Evolutionary conservation across 345 rosid species (phyloP), one percentile per base, ranked within the genome.

Genomic region (Citrus sp.): DNA sequence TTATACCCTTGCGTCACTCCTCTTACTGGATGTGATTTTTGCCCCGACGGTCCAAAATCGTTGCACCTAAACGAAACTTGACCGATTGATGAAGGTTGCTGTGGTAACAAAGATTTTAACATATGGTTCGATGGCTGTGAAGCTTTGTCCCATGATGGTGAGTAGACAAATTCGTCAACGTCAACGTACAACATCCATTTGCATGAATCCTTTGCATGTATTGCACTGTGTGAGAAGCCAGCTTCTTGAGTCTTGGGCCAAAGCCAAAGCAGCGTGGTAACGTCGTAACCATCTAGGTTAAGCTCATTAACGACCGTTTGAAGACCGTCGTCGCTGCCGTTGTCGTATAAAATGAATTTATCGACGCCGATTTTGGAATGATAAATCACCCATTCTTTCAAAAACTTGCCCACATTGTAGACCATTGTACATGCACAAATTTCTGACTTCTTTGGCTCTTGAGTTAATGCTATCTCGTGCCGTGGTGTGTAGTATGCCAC

Each of bases 241-340:
- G 96, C 96, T 67, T 95, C 99, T 67, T 95, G 99, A 0, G 97
- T 89, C 80, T 95, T 95, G 3, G 93, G 93, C 98, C 97, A 95
- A 12, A 89, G 74, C 99, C 98, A 95, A 2, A 82, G 24, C 7
- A 90, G 62, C 16, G 82, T 87, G 0, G 77, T 84, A 4, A 95
- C 81, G 70, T 87, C 81, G 72, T 82, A 91, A 2, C 91, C 90
- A 7, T 87, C 87, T 18, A 64, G 37, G 21, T 82, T 88, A 1
- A 95, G 91, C 56, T 72, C 80, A 0, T 77, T 60, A 40, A 93
- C 86, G 59, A 87, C 79, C 9, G 14, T 42, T 38, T 78, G 68
- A 10, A 91, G 72, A 67, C 82, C 85, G 68, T 93, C 99, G 40
- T 91, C 90, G 83, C 99, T 93, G 12, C 80, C 90, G 56, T 95